phyloP scores from a whole-genome alignment of 2,329 filamentous ascomycete genomes.

The Myriangium duriaei region DNA sequence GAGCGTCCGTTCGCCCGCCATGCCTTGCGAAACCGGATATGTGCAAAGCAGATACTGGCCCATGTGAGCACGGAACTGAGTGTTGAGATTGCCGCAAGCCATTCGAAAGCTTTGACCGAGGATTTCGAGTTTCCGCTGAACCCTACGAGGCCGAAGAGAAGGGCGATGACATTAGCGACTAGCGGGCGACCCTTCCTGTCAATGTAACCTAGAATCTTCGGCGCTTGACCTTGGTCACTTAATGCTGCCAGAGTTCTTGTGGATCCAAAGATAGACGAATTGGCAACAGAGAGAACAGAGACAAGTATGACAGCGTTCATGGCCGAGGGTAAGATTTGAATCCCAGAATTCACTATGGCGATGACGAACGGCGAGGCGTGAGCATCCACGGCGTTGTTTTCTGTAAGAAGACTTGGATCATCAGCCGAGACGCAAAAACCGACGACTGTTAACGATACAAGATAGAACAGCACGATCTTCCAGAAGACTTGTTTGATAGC shows the following conservation, averaged over 20 bases:
- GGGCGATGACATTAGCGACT: constrained; percentile 33
- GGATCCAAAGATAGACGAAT: constrained; percentile 82
- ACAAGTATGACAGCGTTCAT: constrained; percentile 95
- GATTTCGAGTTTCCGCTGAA: constrained; percentile 43
- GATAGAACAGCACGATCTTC: constrained; percentile 71
- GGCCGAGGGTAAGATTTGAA: constrained; percentile 66
- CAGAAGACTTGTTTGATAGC: constrained; percentile 93
- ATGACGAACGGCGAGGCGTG: constrained; percentile 87
- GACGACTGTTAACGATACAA: constrained; percentile 68
- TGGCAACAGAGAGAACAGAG: constrained; percentile 80
- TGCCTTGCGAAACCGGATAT: constrained; percentile 52
- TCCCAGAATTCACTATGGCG: constrained; percentile 70
- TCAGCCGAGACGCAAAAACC: constrained; percentile 70
- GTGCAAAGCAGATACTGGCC: constrained; percentile 53
- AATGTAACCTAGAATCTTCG: constrained; percentile 46
- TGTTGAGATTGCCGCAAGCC: constrained; percentile 59
- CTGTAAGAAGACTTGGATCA: constrained; percentile 50
- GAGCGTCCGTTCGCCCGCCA: constrained; percentile 50
- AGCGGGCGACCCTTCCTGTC: constrained; percentile 49
- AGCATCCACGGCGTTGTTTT: constrained; percentile 48
- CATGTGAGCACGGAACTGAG: constrained; percentile 65
- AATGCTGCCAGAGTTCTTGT: constrained; percentile 82
- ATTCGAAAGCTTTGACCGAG: constrained; percentile 42
- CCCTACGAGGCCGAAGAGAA: constrained; percentile 44
- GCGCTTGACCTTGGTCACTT: constrained; percentile 59